phyloP scores from a whole-genome alignment of 2,329 filamentous ascomycete genomes.

The Fusarium incarnatum region DNA sequence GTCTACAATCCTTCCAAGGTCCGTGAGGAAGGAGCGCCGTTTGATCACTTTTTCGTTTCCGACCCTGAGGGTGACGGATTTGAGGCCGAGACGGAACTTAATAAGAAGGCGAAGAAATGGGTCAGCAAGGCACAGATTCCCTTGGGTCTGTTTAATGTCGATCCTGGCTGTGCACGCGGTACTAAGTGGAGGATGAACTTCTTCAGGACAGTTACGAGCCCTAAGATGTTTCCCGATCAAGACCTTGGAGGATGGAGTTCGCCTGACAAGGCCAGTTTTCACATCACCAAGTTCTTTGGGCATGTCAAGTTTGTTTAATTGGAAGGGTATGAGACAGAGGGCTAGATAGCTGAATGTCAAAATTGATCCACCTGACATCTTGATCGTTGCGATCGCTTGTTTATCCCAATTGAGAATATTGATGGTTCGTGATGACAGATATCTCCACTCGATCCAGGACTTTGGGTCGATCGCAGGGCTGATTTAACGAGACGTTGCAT shows the following conservation, averaged over 20 bases:
- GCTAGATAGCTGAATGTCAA: not conserved
- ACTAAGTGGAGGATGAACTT: conserved; percentile 66
- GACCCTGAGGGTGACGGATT: conserved; percentile 57
- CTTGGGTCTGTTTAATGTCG: conserved; percentile 63
- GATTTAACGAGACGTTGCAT: not conserved
- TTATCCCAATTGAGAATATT: not conserved
- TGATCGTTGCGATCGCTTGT: not conserved
- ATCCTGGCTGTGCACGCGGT: conserved; percentile 55
- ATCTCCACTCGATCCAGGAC: not conserved
- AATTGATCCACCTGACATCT: not conserved
- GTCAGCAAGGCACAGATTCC: conserved; percentile 57
- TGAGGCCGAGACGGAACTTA: conserved; percentile 54
- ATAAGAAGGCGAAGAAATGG: conserved; percentile 54
- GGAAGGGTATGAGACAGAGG: rapidly evolving
- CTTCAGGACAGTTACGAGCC: conserved; percentile 59
- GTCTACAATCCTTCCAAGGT: conserved; percentile 63
- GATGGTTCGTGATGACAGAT: not conserved
- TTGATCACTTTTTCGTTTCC: conserved; percentile 58
- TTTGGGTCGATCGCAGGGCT: not conserved
- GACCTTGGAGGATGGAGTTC: conserved; percentile 59
- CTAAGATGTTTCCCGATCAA: conserved; percentile 58
- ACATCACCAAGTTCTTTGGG: conserved; percentile 61
- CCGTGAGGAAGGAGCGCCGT: conserved; percentile 54
- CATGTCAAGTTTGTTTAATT: conserved; percentile 53
- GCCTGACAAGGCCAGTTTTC: conserved; percentile 60